phyloP scores from a whole-genome alignment of 805 yeast species.

The Lipomyces chichibuensis region DNA sequence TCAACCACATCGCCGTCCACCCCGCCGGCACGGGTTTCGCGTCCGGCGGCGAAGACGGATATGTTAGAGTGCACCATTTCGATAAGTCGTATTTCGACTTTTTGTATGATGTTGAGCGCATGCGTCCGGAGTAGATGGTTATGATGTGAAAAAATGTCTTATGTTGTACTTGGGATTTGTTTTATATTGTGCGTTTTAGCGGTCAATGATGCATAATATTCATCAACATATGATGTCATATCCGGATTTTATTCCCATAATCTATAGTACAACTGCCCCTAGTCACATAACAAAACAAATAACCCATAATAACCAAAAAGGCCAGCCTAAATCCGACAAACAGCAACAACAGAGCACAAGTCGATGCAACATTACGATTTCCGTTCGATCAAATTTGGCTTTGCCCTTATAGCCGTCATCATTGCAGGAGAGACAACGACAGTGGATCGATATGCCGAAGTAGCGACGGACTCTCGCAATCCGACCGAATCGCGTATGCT shows the following conservation, averaged over 20 bases:
- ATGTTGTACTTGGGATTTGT: not conserved
- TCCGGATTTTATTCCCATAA: not conserved
- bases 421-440: constrained; percentile 49
- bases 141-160: constrained; percentile 11
- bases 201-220: not conserved
- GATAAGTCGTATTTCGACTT: constrained; percentile 93
- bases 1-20: constrained; percentile 89
- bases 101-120: constrained; percentile 38
- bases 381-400: constrained; percentile 61
- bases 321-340: not conserved
- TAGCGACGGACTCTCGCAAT: constrained; percentile 45
- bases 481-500: constrained; percentile 43
- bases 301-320: not conserved
- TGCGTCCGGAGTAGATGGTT: constrained; percentile 22
- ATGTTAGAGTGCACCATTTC: constrained; percentile 88
- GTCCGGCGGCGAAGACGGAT: constrained; percentile 99
- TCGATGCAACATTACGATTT: not conserved
- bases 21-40: constrained; percentile 92
- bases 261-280: not conserved
- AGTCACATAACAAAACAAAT: not conserved
- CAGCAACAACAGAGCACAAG: not conserved
- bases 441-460: constrained; percentile 50
- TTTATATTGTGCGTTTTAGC: not conserved
- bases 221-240: not conserved
- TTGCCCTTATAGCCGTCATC: constrained; percentile 76